Conservation (phyloP, 2,329 filamentous ascomycete genomes). For the Huntiella bhutanensis region DNA sequence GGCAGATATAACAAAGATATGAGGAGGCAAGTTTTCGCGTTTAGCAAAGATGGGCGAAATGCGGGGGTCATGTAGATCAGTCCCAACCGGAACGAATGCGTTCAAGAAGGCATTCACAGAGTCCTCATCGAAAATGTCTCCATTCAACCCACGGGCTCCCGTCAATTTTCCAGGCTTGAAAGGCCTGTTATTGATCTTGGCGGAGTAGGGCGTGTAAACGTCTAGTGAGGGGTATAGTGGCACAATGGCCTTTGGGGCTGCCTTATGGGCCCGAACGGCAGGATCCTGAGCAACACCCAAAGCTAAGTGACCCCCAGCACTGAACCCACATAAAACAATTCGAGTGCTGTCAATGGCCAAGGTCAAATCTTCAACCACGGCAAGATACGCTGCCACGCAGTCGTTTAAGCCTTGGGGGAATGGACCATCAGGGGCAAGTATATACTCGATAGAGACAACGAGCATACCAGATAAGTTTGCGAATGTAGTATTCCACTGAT, state of each 20-base stretch:
- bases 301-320: slow-evolving; percentile 31
- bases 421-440: slow-evolving; percentile 24
- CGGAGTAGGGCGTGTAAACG: slow-evolving; percentile 16
- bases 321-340: slow-evolving; percentile 29
- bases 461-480: slow-evolving; percentile 22
- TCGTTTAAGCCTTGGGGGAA: slow-evolving; percentile 29
- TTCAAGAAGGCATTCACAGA: slow-evolving; percentile 18
- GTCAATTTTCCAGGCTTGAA: slow-evolving; percentile 15
- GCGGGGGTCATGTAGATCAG: slow-evolving; percentile 18
- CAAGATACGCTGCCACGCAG: slow-evolving; percentile 23
- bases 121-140: slow-evolving; percentile 11
- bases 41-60: slow-evolving; percentile 19
- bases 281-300: slow-evolving; percentile 24
- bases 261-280: slow-evolving; percentile 16
- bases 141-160: slow-evolving; percentile 12
- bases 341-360: slow-evolving; percentile 26
- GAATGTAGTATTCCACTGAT: slow-evolving; percentile 27
- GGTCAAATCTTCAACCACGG: slow-evolving; percentile 23
- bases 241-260: slow-evolving; percentile 19
- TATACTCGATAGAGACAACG: slow-evolving; percentile 30
- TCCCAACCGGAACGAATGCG: slow-evolving; percentile 18
- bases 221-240: slow-evolving; percentile 25
- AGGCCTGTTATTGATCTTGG: slow-evolving; percentile 14
- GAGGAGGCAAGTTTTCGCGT: slow-evolving; percentile 17
- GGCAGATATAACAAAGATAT: slow-evolving; percentile 21